phyloP scores from a whole-genome alignment of 345 rosid species.

The Eucalyptus melliodora region DNA sequence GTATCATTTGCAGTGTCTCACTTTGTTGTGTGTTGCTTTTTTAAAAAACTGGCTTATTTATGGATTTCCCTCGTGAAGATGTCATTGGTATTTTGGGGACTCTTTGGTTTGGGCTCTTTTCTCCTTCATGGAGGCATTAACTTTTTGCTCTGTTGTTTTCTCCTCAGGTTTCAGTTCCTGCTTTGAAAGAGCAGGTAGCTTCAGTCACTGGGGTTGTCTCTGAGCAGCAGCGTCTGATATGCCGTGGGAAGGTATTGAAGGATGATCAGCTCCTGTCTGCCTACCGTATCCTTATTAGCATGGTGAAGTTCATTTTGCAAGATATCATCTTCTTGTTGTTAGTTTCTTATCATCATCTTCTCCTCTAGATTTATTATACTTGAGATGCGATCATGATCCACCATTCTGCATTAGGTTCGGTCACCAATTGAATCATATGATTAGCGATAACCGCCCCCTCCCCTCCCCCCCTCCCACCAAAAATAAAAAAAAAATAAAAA shows the following conservation, averaged over 20 bases:
- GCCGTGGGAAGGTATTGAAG: slow-evolving; percentile 74
- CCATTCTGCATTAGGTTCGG: background rate
- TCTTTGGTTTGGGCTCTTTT: background rate
- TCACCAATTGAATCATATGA: background rate
- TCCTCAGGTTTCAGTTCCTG: slow-evolving; percentile 67
- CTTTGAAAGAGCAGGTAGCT: slow-evolving; percentile 70
- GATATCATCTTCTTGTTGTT: background rate
- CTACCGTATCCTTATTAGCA: slow-evolving; percentile 51
- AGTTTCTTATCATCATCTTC: background rate
- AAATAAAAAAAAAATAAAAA: too few relatives aligned
- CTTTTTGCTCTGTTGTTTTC: background rate
- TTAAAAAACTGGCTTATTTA: background rate
- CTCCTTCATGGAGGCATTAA: background rate
- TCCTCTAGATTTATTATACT: background rate
- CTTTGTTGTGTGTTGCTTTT: background rate
- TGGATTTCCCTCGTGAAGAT: background rate
- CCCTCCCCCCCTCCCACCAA: background rate
- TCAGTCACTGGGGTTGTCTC: slow-evolving; percentile 61
- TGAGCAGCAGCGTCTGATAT: slow-evolving; percentile 67
- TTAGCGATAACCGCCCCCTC: background rate
- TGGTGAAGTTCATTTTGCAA: background rate
- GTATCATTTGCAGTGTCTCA: background rate
- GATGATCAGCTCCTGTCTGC: slow-evolving; percentile 83
- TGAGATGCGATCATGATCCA: background rate
- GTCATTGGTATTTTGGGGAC: background rate